These are phyloP conservation scores for Dillenia turbinata DNA, from an alignment of 164 flowering plant genomes.

Conservation along the genomic window DNA sequence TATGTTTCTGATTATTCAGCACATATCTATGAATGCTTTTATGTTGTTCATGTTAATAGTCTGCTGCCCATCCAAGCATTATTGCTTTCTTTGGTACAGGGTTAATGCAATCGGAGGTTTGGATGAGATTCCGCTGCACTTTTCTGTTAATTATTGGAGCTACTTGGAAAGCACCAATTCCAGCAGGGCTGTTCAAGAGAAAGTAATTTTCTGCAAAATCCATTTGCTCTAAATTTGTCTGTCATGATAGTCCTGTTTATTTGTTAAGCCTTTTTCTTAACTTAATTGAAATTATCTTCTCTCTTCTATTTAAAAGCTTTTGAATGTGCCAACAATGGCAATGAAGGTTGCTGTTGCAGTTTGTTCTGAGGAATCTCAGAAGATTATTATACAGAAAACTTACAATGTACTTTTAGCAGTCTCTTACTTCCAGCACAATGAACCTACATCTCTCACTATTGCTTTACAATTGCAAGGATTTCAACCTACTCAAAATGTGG, in stretches of 20 bases:
- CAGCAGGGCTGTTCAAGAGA: constrained; percentile 19
- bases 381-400: constrained; percentile 54
- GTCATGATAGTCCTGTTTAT: neutral
- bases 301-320: constrained; percentile 49
- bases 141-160: constrained; percentile 53
- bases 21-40: too few relatives aligned
- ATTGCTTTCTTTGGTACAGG: constrained; percentile 30
- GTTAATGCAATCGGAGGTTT: constrained; percentile 33
- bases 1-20: too few relatives aligned
- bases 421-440: constrained; percentile 22
- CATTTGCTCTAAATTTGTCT: constrained; percentile 3
- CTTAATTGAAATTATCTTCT: neutral
- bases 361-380: constrained; percentile 60
- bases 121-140: constrained; percentile 44
- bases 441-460: constrained; percentile 9
- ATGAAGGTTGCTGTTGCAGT: constrained; percentile 59
- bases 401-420: constrained; percentile 38
- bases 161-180: constrained; percentile 34
- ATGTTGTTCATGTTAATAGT: neutral
- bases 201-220: constrained; percentile 24
- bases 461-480: constrained; percentile 20
- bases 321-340: constrained; percentile 54
- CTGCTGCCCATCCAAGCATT: neutral
- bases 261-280: neutral
- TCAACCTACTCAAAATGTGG: constrained; percentile 12